Evolutionary conservation across 1,284 basidiomycete species (phyloP).

Genomic region (Puccinia coronata): DNA sequence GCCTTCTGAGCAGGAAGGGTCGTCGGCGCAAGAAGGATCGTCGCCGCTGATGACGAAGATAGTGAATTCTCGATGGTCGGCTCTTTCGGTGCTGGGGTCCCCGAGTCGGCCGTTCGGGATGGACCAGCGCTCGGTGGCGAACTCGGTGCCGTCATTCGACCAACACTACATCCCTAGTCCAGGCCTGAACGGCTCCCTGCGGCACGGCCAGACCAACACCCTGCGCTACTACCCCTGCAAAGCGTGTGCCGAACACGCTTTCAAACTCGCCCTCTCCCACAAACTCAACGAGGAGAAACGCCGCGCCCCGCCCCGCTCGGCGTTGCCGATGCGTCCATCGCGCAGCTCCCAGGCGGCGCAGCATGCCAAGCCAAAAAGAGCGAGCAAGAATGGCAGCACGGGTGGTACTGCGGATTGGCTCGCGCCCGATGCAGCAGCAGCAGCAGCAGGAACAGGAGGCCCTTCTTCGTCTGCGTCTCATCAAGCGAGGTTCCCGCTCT

Average conservation of each 20-base stretch:
- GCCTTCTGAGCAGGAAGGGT: neutral
- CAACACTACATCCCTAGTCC: constrained; percentile 40
- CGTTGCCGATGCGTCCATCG: neutral
- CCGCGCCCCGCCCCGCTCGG: neutral
- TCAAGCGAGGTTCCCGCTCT: neutral
- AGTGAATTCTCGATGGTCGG: neutral
- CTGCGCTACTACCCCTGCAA: constrained; percentile 46
- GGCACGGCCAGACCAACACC: constrained; percentile 22
- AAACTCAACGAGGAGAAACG: constrained; percentile 43
- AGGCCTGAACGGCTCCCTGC: neutral
- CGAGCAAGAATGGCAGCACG: neutral
- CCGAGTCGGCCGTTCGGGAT: neutral
- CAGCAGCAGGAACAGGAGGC: no score
- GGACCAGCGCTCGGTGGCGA: constrained; percentile 14
- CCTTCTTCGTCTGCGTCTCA: neutral
- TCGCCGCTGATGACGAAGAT: neutral
- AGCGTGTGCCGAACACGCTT: constrained; percentile 48
- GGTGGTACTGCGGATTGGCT: neutral
- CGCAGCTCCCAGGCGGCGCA: neutral
- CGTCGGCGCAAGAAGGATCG: neutral
- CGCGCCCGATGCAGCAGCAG: no score
- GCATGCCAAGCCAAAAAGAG: neutral
- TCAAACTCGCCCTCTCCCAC: constrained; percentile 48
- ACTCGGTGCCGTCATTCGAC: constrained; percentile 35
- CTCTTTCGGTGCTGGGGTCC: neutral